Conservation (phyloP, 495 filamentous ascomycete genomes). For the Glarea lozoyensis region DNA sequence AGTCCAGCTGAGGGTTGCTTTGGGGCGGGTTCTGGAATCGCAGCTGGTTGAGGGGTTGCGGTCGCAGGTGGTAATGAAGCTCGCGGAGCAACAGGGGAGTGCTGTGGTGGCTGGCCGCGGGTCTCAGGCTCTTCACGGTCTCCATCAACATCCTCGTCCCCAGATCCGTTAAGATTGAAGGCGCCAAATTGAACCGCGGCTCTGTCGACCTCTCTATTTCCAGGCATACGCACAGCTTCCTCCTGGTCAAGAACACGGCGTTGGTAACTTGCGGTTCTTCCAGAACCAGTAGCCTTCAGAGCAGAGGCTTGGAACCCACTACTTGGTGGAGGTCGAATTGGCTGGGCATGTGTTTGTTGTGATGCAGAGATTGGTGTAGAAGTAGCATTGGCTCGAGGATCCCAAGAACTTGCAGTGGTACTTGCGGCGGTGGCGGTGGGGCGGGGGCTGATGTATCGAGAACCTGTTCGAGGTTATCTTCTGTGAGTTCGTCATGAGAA, state of each 20-base stretch:
- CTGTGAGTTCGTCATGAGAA: slow-evolving; percentile 78
- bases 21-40: slow-evolving; percentile 53
- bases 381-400: slow-evolving; percentile 45
- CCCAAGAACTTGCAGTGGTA: slow-evolving; percentile 75
- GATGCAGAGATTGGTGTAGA: slow-evolving; percentile 47
- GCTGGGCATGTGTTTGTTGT: slow-evolving; percentile 46
- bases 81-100: slow-evolving; percentile 86
- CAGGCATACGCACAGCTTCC: slow-evolving; percentile 96
- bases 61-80: slow-evolving; percentile 77
- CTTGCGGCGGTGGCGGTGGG: slow-evolving; percentile 82
- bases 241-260: slow-evolving; percentile 86
- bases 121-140: slow-evolving; percentile 94
- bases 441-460: slow-evolving; percentile 68
- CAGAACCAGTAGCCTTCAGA: slow-evolving; percentile 59
- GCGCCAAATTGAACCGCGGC: slow-evolving; percentile 96
- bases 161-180: slow-evolving; percentile 75
- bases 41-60: slow-evolving; percentile 30
- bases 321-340: slow-evolving; percentile 48
- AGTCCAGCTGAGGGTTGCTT: slow-evolving; percentile 62
- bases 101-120: slow-evolving; percentile 84
- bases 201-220: slow-evolving; percentile 91
- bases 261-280: slow-evolving; percentile 66
- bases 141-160: slow-evolving; percentile 78
- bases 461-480: slow-evolving; percentile 84
- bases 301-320: slow-evolving; percentile 65